Evolutionary conservation across 257 asterid species (phyloP), one percentile per base, ranked within the genome.

Genomic region (Oldenlandia corymbosa): DNA sequence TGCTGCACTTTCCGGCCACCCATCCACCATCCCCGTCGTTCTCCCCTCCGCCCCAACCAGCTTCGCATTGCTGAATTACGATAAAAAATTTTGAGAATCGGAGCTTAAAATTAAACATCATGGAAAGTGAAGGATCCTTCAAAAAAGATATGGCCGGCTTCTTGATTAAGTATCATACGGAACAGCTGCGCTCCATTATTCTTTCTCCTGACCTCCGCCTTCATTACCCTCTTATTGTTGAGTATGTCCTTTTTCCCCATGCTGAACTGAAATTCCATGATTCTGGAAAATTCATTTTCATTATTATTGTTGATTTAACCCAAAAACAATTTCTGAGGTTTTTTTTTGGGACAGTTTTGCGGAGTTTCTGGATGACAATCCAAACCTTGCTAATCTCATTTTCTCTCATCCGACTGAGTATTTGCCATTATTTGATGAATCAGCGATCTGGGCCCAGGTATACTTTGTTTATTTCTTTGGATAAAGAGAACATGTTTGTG

Each of bases 371-470:
- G 96, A 93, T 64, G 88, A 87, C 55, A 77, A 83, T 61, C 95
- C 99, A 14, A 70, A 55, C 20, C 72, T 93, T 58, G 91, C 96
- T 23, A 81, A 84, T 78, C 81, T 80, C 67, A 66, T 93, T 74
- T 93, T 85, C 79, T 75, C 90, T 47, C 85, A 84, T 73, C 97
- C 99, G 30, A 74, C 78, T 18, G 82, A 85, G 12, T 85, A 74
- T 79, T 76, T 93, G 26, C 80, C 76, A 30, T 48, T 82, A 31
- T 83, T 87, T 47, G 95, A 90, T 63, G 94, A 93, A 45, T 81
- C 97, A 41, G 94, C 97, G 48, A 20, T 81, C 58, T 80, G 95
- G 95, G 96, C 95, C 71, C 96, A 90, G 97, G 99, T 90, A 59
- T 7, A n/a, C n/a, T n/a, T n/a, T n/a, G n/a, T 37, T 10, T 36